These are phyloP conservation scores for Vitis labrusca DNA, from an alignment of 164 flowering plant species.

Conservation along the genomic window DNA sequence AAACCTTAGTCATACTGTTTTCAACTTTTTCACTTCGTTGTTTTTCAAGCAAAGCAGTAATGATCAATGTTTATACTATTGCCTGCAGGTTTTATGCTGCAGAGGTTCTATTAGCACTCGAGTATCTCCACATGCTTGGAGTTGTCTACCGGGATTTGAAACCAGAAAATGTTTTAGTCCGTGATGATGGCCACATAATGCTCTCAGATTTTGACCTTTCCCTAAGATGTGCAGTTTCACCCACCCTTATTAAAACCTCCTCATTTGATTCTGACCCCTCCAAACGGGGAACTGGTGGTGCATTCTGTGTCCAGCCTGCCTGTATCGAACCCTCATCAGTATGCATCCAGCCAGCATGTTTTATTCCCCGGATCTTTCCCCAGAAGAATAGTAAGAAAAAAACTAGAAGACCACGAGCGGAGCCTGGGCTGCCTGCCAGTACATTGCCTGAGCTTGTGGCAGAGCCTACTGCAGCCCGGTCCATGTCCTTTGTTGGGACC, in stretches of 20 bases:
- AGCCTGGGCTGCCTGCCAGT: slow-evolving; percentile 31
- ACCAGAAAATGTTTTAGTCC: slow-evolving; percentile 92
- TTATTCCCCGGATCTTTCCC: slow-evolving; percentile 71
- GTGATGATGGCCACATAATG: slow-evolving; percentile 97
- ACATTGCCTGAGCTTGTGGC: slow-evolving; percentile 77
- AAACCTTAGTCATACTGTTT: too few species aligned
- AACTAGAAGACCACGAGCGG: slow-evolving; percentile 41
- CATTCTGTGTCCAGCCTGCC: slow-evolving; percentile 88
- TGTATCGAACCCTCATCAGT: slow-evolving; percentile 83
- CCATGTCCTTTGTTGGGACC: slow-evolving; percentile 87
- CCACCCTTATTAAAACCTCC: slow-evolving; percentile 60
- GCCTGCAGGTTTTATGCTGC: slow-evolving; percentile 87
- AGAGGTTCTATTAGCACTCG: slow-evolving; percentile 83
- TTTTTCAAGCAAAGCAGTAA: background rate
- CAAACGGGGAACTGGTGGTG: slow-evolving; percentile 46
- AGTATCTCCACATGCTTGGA: slow-evolving; percentile 95
- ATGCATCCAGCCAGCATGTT: slow-evolving; percentile 92
- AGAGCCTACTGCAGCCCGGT: slow-evolving; percentile 78
- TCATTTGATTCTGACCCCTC: slow-evolving; percentile 56
- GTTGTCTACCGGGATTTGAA: slow-evolving; percentile 89
- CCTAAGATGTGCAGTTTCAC: slow-evolving; percentile 78
- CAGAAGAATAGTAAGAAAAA: slow-evolving; percentile 64
- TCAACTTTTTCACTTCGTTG: background rate
- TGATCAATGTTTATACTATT: background rate
- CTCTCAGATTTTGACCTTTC: slow-evolving; percentile 93